Evolutionary conservation across 305 asterid species (phyloP).

Genomic region (Fraxinus velutina): DNA sequence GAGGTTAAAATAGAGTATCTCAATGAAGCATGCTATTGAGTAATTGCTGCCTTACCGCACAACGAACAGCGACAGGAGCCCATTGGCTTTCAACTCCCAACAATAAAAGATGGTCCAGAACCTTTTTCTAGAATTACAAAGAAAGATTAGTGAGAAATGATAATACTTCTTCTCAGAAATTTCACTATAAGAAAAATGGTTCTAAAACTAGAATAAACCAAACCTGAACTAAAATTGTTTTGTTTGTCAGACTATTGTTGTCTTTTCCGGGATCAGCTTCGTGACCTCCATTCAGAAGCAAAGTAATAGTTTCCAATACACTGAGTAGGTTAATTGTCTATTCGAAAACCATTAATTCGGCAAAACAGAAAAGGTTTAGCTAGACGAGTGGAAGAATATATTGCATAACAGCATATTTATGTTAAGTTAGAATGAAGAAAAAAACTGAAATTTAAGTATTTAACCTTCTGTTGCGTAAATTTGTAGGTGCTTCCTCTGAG

Average conservation of each 20-base stretch:
- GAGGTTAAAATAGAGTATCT: background rate
- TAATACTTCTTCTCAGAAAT: background rate
- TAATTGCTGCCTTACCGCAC: conserved; percentile 56
- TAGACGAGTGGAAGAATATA: conserved; percentile 23
- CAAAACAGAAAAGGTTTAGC: conserved; percentile 35
- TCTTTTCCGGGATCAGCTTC: conserved; percentile 72
- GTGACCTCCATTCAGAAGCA: conserved; percentile 66
- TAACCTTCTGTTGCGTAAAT: no score
- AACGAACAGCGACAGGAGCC: conserved; percentile 93
- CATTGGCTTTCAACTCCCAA: conserved; percentile 95
- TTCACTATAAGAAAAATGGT: background rate
- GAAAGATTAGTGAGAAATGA: conserved; percentile 13
- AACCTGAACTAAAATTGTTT: conserved; percentile 90
- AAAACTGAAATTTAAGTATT: conserved; percentile 16
- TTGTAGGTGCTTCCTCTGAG: conserved; percentile 25
- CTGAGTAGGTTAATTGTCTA: conserved; percentile 90
- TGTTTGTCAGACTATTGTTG: conserved; percentile 58
- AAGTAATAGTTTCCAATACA: conserved; percentile 77
- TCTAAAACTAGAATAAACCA: conserved; percentile 18
- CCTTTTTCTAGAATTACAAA: conserved; percentile 58
- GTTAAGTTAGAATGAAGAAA: conserved; percentile 9
- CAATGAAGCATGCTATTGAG: conserved; percentile 3
- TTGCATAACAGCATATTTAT: background rate
- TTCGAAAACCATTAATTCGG: conserved; percentile 53
- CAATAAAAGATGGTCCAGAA: conserved; percentile 79